A percentile compares a stretch with the other conserved stretches of the same genome.
Conservation (phyloP, 1,284 basidiomycete genomes). For the Chondrostereum purpureum region DNA sequence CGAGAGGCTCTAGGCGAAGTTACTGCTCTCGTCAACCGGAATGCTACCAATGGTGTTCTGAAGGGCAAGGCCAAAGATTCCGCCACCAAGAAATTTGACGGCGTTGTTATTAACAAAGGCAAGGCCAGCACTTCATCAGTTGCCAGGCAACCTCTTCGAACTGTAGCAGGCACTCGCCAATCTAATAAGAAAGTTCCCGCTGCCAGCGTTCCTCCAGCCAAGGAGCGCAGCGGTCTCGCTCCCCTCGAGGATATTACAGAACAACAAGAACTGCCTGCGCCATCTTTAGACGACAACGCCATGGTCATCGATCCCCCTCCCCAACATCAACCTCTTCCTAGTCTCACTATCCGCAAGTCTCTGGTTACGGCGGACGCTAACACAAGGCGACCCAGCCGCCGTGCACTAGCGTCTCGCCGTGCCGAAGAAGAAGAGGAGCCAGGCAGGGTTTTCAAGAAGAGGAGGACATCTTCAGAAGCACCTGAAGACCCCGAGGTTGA, state of each 20-base stretch:
- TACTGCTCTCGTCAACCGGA: slow-evolving; percentile 34
- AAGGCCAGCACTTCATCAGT: slow-evolving; percentile 24
- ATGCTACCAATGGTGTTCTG: slow-evolving; percentile 35
- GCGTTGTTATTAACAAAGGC: slow-evolving; percentile 43
- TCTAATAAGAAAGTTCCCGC: slow-evolving; percentile 18
- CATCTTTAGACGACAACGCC: slow-evolving; percentile 37
- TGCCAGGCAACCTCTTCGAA: slow-evolving; percentile 34
- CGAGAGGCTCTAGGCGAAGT: slow-evolving; percentile 70
- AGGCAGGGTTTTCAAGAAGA: slow-evolving; percentile 58
- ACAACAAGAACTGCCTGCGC: slow-evolving; percentile 22
- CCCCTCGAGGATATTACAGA: slow-evolving; percentile 30
- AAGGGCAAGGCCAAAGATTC: slow-evolving; percentile 41
- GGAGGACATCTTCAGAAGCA: slow-evolving; percentile 63
- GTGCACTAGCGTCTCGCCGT: slow-evolving; percentile 16
- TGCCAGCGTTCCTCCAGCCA: slow-evolving; percentile 13
- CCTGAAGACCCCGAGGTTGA: slow-evolving; percentile 33
- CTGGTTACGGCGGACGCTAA: slow-evolving; percentile 26
- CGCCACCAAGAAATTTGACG: slow-evolving; percentile 41
- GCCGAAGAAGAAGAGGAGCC: slow-evolving; percentile 40
- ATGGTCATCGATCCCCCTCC: slow-evolving; percentile 52
- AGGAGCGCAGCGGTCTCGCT: slow-evolving; percentile 9
- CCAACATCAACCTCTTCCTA: slow-evolving; percentile 28
- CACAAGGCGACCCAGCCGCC: slow-evolving; percentile 24
- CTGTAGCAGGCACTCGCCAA: slow-evolving; percentile 25
- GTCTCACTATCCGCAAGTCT: slow-evolving; percentile 36